Base-by-base conservation (phyloP, 2,329 filamentous ascomycete species). In the Aspergillus jensenii region DNA sequence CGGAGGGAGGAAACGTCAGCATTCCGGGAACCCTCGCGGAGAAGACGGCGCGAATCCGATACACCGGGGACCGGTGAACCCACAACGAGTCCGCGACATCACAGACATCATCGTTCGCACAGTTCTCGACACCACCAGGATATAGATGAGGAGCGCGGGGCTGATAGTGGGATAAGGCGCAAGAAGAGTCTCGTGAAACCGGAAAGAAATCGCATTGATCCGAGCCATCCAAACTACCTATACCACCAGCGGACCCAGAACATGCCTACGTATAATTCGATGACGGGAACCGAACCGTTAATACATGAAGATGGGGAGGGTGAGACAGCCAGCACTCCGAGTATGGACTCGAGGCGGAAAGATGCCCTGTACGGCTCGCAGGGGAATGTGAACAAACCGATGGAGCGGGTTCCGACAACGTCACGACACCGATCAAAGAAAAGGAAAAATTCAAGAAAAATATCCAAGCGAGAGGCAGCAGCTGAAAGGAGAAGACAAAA, bases 191-290 rank as follows among this genome's bases (percentile, higher is more conserved):
- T 99, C 62, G 88, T 99, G 70, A 84, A 90, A 61, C 95, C 95
- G 1, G 95, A 99, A 77, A 86, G 95, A 64, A 89, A 89, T 68
- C 86, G 90, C 66, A 91, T 96, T 65, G 90, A 93, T 66, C 87
- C 84, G 63, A 90, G 93, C 66, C 92, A 98, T 72, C 92, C 93
- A 14, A 96, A 98, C 74, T 99, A 97, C 71, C 85, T 97, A 77
- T 99, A 99, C 76, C 87, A 91, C 65, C 90, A 96, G 73, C 93
- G 96, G 84, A 92, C 96, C 9, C 90, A 92, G 68, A 90, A 93
- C 63, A 97, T 99, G 92, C 84, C 88, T 55, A 89, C 92, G 5
- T 82, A 91, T 63, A 95, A 96, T 1, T 98, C 95, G 0, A 90
- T 91, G 6, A 98, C 95, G 0, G 95, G 95, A 60, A 90, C 96